Evolutionary conservation across 371 early-diverging fungal genomes (phyloP).

Genomic region (Apophysomyces variabilis): DNA sequence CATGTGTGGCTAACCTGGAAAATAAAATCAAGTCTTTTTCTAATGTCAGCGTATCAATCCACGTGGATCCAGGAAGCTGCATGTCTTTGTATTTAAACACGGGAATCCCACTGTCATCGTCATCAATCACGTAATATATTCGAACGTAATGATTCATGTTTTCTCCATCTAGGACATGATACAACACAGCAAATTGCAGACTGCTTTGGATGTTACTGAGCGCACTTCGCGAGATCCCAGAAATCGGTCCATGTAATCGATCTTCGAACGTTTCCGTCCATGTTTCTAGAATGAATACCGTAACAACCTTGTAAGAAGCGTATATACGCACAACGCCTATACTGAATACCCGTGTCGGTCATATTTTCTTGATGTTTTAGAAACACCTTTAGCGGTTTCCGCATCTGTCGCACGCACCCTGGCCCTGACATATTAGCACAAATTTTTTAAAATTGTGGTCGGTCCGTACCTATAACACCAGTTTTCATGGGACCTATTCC

Average conservation of each 20-base stretch:
- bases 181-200: slow-evolving; percentile 33
- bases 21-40: slow-evolving; percentile 39
- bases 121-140: slow-evolving; percentile 30
- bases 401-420: slow-evolving; percentile 9
- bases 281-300: background rate
- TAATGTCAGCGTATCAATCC: slow-evolving; percentile 39
- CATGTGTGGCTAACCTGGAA: slow-evolving; percentile 31
- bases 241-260: slow-evolving; percentile 35
- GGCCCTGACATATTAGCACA: background rate
- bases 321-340: background rate
- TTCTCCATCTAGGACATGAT: slow-evolving; percentile 44
- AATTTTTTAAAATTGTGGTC: background rate
- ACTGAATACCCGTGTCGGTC: background rate
- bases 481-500: slow-evolving; percentile 27
- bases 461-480: slow-evolving; percentile 19
- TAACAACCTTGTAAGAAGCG: background rate
- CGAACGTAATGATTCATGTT: slow-evolving; percentile 35
- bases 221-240: slow-evolving; percentile 25
- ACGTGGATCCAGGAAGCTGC: slow-evolving; percentile 43
- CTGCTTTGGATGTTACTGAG: slow-evolving; percentile 11
- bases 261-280: slow-evolving; percentile 38
- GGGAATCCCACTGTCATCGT: background rate
- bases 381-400: slow-evolving; percentile 19
- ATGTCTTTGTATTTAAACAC: slow-evolving; percentile 46
- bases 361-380: slow-evolving; percentile 9